These are phyloP conservation scores for Bruguiera parviflora DNA, from an alignment of 345 rosid genomes.

Conservation along the genomic window DNA sequence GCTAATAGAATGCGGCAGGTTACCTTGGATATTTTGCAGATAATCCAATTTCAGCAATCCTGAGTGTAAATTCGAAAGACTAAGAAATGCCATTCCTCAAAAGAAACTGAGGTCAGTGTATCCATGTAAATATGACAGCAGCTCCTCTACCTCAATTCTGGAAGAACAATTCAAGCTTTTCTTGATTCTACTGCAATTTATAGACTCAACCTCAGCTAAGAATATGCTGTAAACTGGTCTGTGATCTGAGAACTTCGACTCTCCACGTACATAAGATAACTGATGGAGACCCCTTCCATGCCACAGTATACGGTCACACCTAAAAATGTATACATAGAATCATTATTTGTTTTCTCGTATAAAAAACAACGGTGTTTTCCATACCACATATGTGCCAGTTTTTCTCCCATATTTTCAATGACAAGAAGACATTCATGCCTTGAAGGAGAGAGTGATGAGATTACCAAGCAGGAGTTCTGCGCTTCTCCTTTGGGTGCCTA, in stretches of 20 bases:
- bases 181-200: conserved; percentile 48
- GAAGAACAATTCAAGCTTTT: conserved; percentile 71
- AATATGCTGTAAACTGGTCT: conserved; percentile 90
- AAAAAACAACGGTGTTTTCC: background rate
- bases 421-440: background rate
- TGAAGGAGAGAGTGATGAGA: background rate
- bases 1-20: background rate
- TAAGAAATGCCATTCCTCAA: conserved; percentile 25
- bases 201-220: conserved; percentile 78
- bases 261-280: conserved; percentile 93
- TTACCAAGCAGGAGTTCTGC: conserved; percentile 99
- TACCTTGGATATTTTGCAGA: conserved; percentile 15
- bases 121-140: conserved; percentile 60
- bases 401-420: background rate
- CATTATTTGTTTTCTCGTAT: background rate
- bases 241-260: conserved; percentile 96
- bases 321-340: conserved; percentile 21
- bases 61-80: background rate
- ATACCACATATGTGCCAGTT: background rate
- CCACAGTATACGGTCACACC: conserved; percentile 99
- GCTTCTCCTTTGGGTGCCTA: conserved; percentile 74
- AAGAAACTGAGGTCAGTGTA: conserved; percentile 46
- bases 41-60: conserved; percentile 4
- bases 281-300: conserved; percentile 80
- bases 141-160: conserved; percentile 84